phyloP scores from a whole-genome alignment of 495 filamentous ascomycete species.

The Aspergillus sclerotiicarbonarius region DNA sequence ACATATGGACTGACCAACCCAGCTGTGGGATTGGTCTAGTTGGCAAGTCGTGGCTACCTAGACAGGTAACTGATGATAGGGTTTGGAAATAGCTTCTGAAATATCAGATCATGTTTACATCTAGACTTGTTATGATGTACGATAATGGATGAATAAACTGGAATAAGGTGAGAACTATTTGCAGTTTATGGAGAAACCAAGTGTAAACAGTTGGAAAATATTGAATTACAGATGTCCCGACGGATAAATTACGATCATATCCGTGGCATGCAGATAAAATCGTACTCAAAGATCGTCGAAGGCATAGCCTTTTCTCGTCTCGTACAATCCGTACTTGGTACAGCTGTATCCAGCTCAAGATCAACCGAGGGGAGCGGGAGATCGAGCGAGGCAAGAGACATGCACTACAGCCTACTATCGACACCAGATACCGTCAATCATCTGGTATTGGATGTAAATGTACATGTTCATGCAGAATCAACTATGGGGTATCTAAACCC shows the following conservation, averaged over 20 bases:
- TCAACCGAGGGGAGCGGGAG: slow-evolving; percentile 44
- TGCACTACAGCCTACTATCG: background rate
- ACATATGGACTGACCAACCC: too few relatives aligned
- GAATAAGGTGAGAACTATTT: too few relatives aligned
- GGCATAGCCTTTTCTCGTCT: slow-evolving; percentile 48
- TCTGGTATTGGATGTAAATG: background rate
- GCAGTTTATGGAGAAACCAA: too few relatives aligned
- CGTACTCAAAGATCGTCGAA: slow-evolving; percentile 58
- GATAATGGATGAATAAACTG: too few relatives aligned
- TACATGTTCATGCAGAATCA: slow-evolving; percentile 1
- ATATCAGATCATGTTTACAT: too few relatives aligned
- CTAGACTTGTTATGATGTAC: too few relatives aligned
- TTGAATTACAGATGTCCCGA: slow-evolving; percentile 35
- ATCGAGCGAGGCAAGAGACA: slow-evolving; percentile 60
- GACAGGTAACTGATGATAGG: too few relatives aligned
- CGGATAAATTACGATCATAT: slow-evolving; percentile 52
- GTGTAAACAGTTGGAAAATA: too few relatives aligned
- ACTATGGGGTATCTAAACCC: slow-evolving; percentile 32
- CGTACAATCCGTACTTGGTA: slow-evolving; percentile 34
- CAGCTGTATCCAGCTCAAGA: slow-evolving; percentile 58
- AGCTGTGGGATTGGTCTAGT: too few relatives aligned
- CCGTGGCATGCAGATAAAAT: slow-evolving; percentile 41
- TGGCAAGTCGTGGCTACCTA: too few relatives aligned
- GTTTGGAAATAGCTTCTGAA: too few relatives aligned
- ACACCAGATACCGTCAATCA: background rate